Evolutionary conservation across 345 rosid genomes (phyloP).

Genomic region (Dimocarpus longan): DNA sequence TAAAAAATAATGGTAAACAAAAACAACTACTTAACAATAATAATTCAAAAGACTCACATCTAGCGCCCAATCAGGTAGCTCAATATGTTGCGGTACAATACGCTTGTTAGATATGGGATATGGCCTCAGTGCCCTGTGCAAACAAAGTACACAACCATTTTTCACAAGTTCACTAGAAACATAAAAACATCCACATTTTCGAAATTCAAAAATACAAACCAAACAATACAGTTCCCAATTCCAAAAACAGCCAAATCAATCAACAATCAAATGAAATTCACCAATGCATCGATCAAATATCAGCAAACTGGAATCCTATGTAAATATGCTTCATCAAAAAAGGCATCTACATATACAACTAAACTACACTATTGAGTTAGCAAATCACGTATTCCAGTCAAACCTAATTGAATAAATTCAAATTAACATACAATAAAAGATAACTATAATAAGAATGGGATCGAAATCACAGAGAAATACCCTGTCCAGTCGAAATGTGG

Average conservation of each 20-base stretch:
- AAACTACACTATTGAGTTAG: neutral
- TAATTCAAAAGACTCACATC: conserved; percentile 58
- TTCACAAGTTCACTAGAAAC: neutral
- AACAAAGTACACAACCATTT: conserved; percentile 14
- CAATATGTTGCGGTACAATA: conserved; percentile 64
- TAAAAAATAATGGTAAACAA: neutral
- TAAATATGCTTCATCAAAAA: neutral
- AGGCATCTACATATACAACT: neutral
- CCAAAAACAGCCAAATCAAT: neutral
- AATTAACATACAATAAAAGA: conserved; percentile 1
- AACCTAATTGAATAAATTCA: neutral
- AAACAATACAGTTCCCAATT: neutral
- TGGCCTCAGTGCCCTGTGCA: conserved; percentile 72
- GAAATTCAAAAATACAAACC: neutral
- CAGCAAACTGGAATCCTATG: neutral
- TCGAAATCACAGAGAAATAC: conserved; percentile 40
- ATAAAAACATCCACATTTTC: neutral
- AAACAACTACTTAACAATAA: neutral
- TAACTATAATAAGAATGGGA: conserved; percentile 1
- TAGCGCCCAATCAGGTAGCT: conserved; percentile 87
- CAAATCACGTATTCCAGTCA: neutral
- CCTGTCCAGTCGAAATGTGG: conserved; percentile 97
- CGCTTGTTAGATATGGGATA: conserved; percentile 72
- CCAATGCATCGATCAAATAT: neutral
- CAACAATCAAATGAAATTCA: neutral